Evolutionary conservation across 2,329 filamentous ascomycete species (phyloP).

Genomic region (Aspergillus sp.): DNA sequence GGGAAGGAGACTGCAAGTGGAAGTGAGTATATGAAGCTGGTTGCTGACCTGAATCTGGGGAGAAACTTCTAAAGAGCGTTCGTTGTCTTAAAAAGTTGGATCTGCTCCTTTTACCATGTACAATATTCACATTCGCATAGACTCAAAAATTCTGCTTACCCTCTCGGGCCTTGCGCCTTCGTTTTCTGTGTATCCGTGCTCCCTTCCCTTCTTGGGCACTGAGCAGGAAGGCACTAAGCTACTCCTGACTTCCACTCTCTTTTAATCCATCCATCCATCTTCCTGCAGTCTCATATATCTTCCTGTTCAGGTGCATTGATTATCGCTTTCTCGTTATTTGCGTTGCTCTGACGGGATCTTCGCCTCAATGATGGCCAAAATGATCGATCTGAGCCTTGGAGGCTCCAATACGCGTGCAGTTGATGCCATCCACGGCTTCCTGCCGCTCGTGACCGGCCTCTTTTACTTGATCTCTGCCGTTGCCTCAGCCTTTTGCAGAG

Average conservation of each 20-base stretch:
- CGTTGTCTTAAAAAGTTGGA: background rate
- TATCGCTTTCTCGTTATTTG: background rate
- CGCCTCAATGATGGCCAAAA: background rate
- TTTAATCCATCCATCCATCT: background rate
- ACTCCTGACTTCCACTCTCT: background rate
- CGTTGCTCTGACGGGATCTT: background rate
- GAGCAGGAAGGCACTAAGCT: background rate
- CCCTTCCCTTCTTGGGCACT: background rate
- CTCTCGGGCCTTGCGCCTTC: background rate
- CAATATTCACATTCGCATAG: background rate
- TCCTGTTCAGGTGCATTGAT: background rate
- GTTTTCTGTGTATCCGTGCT: background rate
- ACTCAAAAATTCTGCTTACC: background rate
- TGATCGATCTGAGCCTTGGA: background rate
- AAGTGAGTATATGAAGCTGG: conserved; percentile 28
- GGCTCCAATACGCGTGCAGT: background rate
- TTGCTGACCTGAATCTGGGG: conserved; percentile 36
- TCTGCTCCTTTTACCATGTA: background rate
- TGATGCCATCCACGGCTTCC: conserved; percentile 5
- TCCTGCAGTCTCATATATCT: background rate
- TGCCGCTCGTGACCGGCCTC: conserved; percentile 47
- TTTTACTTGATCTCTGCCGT: conserved; percentile 48
- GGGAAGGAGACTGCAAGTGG: conserved; percentile 12
- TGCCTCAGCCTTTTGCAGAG: conserved; percentile 1
- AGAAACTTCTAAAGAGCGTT: conserved; percentile 13